These are phyloP conservation scores for Clonostachys rosea DNA, from an alignment of 2,329 filamentous ascomycete genomes.

Conservation along the genomic window DNA sequence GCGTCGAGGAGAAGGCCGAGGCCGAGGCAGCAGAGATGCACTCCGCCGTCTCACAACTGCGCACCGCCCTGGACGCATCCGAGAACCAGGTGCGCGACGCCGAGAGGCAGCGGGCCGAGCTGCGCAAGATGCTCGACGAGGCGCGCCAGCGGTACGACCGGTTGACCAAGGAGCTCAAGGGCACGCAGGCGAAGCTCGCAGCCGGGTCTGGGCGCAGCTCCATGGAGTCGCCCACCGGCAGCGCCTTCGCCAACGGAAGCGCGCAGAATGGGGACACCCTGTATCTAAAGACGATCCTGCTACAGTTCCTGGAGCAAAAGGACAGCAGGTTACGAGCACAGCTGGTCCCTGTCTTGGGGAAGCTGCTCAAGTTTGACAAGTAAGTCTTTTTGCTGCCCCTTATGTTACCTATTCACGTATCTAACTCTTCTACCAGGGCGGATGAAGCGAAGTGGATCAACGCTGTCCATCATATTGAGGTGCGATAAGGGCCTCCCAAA, in stretches of 20 bases:
- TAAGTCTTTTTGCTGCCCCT: constrained; percentile 31
- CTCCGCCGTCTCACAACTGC: constrained; percentile 70
- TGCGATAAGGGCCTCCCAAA: constrained; percentile 11
- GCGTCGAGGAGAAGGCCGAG: constrained; percentile 59
- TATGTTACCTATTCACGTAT: not conserved
- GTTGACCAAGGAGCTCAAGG: constrained; percentile 62
- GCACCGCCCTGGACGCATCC: constrained; percentile 78
- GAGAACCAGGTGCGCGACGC: constrained; percentile 80
- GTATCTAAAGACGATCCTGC: constrained; percentile 75
- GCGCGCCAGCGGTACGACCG: constrained; percentile 74
- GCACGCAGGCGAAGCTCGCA: constrained; percentile 40
- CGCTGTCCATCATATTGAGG: constrained; percentile 56
- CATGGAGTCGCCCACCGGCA: constrained; percentile 28
- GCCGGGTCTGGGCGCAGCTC: constrained; percentile 36
- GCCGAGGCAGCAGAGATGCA: constrained; percentile 74
- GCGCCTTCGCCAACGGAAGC: constrained; percentile 14
- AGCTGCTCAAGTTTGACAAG: constrained; percentile 74
- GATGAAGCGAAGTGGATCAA: constrained; percentile 87
- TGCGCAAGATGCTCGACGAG: constrained; percentile 75
- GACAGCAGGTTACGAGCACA: constrained; percentile 72
- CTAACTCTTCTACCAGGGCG: constrained; percentile 19
- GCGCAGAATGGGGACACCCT: constrained; percentile 38
- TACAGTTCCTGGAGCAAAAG: constrained; percentile 79
- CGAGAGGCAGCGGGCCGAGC: constrained; percentile 75
- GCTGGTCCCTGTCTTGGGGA: constrained; percentile 72